Evolutionary conservation across 1,139 yeast genomes (phyloP).

Genomic region (Suhomyces choctaworum): DNA sequence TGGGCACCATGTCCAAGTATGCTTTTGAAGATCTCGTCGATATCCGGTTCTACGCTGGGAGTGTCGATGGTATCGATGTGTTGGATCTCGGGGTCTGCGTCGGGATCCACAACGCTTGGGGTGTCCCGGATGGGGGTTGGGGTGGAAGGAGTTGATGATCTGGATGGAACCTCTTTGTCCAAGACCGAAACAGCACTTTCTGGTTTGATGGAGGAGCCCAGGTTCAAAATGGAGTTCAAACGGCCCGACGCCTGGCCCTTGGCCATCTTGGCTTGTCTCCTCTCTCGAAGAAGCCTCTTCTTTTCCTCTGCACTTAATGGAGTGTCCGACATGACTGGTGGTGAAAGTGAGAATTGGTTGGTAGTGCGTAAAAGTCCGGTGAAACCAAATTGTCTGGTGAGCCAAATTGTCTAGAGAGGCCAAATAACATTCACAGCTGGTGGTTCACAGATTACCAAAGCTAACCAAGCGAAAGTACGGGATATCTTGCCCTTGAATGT

Average conservation of each 20-base stretch:
- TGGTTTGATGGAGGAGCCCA: slow-evolving; percentile 42
- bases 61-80: slow-evolving; percentile 24
- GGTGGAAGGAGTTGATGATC: background rate
- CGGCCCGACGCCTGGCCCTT: slow-evolving; percentile 59
- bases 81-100: slow-evolving; percentile 39
- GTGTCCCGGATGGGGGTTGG: background rate
- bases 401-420: no score
- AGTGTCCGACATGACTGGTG: slow-evolving; percentile 3
- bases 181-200: slow-evolving; percentile 36
- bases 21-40: slow-evolving; percentile 39
- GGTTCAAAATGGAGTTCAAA: slow-evolving; percentile 47
- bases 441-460: no score
- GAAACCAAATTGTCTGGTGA: no score
- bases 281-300: slow-evolving; percentile 60
- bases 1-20: slow-evolving; percentile 26
- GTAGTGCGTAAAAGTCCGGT: no score
- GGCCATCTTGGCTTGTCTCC: slow-evolving; percentile 68
- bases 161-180: slow-evolving; percentile 22
- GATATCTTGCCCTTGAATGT: no score
- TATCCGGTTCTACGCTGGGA: slow-evolving; percentile 20
- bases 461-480: no score
- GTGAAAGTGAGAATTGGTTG: no score
- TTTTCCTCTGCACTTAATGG: slow-evolving; percentile 55
- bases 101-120: slow-evolving; percentile 12
- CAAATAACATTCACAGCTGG: no score